Evolutionary conservation across 345 rosid species (phyloP).

Genomic region (Brassica napus): DNA sequence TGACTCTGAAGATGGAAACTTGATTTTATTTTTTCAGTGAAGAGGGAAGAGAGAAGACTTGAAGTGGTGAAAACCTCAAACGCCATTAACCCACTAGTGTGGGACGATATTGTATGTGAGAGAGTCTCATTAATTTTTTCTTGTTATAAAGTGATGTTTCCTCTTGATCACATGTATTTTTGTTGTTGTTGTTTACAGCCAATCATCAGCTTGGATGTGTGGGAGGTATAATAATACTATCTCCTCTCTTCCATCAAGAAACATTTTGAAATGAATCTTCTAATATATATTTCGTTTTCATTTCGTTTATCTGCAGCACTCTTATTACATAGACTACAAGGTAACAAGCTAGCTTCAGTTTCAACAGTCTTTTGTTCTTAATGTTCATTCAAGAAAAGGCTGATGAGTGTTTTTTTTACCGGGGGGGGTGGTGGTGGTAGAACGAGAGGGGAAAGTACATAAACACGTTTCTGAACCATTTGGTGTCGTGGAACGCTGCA

Average conservation of each 20-base stretch:
- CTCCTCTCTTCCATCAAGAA: constrained; percentile 10
- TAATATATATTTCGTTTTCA: constrained; percentile 1
- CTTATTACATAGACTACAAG: constrained; percentile 92
- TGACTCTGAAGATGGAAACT: background rate
- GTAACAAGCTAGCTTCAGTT: constrained; percentile 40
- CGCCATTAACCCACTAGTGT: constrained; percentile 72
- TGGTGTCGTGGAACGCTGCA: constrained; percentile 84
- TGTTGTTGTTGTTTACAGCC: constrained; percentile 61
- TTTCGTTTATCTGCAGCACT: constrained; percentile 60
- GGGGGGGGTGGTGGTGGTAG: constrained; percentile 40
- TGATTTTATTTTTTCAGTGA: constrained; percentile 51
- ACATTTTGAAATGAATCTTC: background rate
- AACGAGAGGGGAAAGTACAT: constrained; percentile 71
- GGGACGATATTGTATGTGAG: constrained; percentile 81
- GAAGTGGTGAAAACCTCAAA: constrained; percentile 73
- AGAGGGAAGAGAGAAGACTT: constrained; percentile 72
- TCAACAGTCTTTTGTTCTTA: background rate
- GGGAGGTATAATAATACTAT: constrained; percentile 67
- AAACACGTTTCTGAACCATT: constrained; percentile 72
- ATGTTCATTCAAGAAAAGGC: background rate
- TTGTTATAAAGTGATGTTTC: background rate
- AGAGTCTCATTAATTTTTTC: background rate
- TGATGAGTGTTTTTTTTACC: background rate
- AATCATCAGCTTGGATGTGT: constrained; percentile 77
- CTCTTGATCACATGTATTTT: constrained; percentile 36